Evolutionary conservation across 78 protist species (phyloP), one percentile per base, ranked within the genome.

Genomic region (Acrasis kona): DNA sequence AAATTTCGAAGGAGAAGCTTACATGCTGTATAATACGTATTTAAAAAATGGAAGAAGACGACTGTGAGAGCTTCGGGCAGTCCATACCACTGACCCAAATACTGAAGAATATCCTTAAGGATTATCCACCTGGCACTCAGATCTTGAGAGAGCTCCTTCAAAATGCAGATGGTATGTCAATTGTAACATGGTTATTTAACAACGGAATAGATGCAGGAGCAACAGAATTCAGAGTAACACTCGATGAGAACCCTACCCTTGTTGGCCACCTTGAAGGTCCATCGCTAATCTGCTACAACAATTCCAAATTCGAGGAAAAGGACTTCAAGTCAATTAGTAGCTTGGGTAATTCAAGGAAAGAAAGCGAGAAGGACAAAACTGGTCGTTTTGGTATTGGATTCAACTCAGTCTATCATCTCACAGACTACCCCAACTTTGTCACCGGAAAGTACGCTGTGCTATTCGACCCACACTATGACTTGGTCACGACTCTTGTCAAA

Each of bases 101-200:
- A 31, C 6, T 74, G 3, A 72, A 5, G 74, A 10, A 39, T 10
- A 70, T 70, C 5, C 74, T 70, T 31, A 32, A 3, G 41, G 78
- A 75, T 28, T 76, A 76, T 65, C 30, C 79, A n/a, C 36, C 34
- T 28, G 3, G 34, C 27, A 10, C 79, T 28, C 7, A 12, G 5
- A 19, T 76, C 2, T 10, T 57, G 2, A 69, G 10, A 7, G 79
- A 76, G 41, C 39, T 89, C 77, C 35, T 86, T 29, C 93, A 89
- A 77, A 89, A 89, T 79, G 86, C 93, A 1, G 87, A 84, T 10
- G 93, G 86, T 39, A 76, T n/a, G n/a, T n/a, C n/a, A n/a, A n/a
- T n/a, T n/a, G n/a, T n/a, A n/a, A n/a, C 88, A 0, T n/a, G n/a
- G n/a, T n/a, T n/a, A n/a, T n/a, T n/a, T n/a, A n/a, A n/a, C n/a